Evolutionary conservation across 805 yeast genomes (phyloP).

Genomic region (Candida verbasci): DNA sequence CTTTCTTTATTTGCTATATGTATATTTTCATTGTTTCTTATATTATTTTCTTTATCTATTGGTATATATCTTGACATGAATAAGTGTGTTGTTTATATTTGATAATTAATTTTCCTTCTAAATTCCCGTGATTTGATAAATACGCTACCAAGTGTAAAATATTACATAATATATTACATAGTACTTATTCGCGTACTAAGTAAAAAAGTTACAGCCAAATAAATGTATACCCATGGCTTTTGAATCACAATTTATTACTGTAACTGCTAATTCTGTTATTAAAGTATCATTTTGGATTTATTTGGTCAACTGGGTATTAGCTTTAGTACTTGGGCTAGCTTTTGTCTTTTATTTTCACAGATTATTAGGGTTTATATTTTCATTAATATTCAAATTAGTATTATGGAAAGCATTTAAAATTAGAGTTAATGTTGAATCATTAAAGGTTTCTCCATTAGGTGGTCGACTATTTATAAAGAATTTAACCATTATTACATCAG

Average conservation of each 20-base stretch:
- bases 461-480: conserved; percentile 81
- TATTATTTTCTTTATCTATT: conserved; percentile 3
- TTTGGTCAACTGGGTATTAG: conserved; percentile 75
- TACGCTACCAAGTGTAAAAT: too few species aligned
- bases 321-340: conserved; percentile 56
- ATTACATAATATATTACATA: too few species aligned
- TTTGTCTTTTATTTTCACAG: conserved; percentile 76
- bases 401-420: conserved; percentile 63
- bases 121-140: too few species aligned
- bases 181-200: too few species aligned
- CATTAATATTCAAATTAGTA: conserved; percentile 45
- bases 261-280: conserved; percentile 16
- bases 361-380: conserved; percentile 55
- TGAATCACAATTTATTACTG: conserved; percentile 22
- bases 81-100: too few species aligned
- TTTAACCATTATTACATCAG: conserved; percentile 65
- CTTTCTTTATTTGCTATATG: conserved; percentile 4
- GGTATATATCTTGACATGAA: background rate
- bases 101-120: too few species aligned
- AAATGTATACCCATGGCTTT: too few species aligned
- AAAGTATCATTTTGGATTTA: conserved; percentile 55
- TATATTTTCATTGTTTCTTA: conserved; percentile 5
- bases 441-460: conserved; percentile 74
- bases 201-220: too few species aligned
- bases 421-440: conserved; percentile 63